These are phyloP conservation scores for Zea mays DNA, from an alignment of 176 grass and related monocot species.

Conservation along the genomic window Zm-B73-REFERENCE-NAM-5.0 NC_050097.1:44237501-44238000, in stretches of 20 bases:
- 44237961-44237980: background rate
- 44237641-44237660: background rate
- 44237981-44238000: slow-evolving; percentile 1
- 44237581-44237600: background rate
- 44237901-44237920: background rate
- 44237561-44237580: slow-evolving; percentile 20
- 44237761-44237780: background rate
- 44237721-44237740: background rate
- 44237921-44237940: background rate
- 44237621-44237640: background rate
- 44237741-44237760: background rate
- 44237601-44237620: background rate
- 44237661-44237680: background rate
- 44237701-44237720: background rate
- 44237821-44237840: background rate
- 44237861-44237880: slow-evolving; percentile 82
- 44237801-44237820: background rate
- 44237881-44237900: slow-evolving; percentile 65
- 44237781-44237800: background rate
- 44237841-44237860: slow-evolving; percentile 83
- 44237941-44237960: background rate
- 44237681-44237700: background rate
- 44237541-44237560: background rate
- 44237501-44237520: slow-evolving; percentile 6
- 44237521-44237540: background rate